Base-by-base conservation (phyloP, 2,329 filamentous ascomycete genomes). In the Stagonosporopsis rhizophila region DNA sequence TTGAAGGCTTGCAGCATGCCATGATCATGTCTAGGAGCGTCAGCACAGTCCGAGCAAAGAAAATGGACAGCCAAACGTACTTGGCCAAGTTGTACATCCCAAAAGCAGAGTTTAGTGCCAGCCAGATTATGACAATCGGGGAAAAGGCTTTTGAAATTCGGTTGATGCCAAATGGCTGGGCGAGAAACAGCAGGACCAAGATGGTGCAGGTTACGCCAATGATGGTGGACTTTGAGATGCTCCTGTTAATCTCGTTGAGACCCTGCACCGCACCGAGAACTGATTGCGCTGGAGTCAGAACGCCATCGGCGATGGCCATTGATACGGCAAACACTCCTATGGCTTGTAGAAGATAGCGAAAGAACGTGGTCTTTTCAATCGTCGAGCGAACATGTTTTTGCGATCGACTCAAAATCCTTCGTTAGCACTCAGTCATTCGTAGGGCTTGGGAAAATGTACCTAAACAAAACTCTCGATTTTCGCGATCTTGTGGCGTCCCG, bases 231-330 rank as follows among this genome's bases (percentile, higher is more conserved):
- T 80, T 83, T 22, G 76, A 78, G 41, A 90, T 84, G 53, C 83
- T 75, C 0, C 83, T 81, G 19, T 80, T 80, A 28, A 85, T 85
- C 1, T 89, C 87, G 30, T 80, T 78, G 20, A 83, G 73, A 3
- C 75, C 87, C 70, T 90, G 87, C n/a, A 90, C 84, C 1, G 88
- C 87, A 25, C 88, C 88, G 4, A 90, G 80, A 2, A 90, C 85
- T 2, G 87, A 89, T 69, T 90, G 88, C 0, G 88, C 88, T 0
- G 87, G 88, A 1, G 87, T 90, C 23, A 90, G 75, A 6, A 90
- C 82, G 40, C 87, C 87, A 69, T 90, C 83, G 19, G 83, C 80
- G 75, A 90, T 86, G 58, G 89, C 86, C 81, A 90, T 85, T 25
- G 84, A 85, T 4, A 90, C 87, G 8, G 86, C 87, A 15, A 90